phyloP scores from a whole-genome alignment of 805 yeast species.

The Hagleromyces aurorensis region DNA sequence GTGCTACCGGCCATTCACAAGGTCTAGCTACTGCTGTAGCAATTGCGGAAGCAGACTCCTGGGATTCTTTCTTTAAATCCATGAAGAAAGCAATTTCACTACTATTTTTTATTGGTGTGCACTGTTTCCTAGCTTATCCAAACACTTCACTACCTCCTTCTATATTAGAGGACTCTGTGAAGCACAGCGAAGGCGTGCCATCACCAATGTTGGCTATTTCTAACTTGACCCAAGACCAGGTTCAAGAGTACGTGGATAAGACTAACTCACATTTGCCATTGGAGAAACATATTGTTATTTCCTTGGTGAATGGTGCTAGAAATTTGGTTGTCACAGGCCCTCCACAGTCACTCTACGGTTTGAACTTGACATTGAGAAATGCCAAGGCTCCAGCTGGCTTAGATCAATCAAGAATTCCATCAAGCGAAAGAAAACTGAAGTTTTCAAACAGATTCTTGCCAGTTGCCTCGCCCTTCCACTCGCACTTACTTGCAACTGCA shows the following conservation, averaged over 20 bases:
- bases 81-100: slow-evolving; percentile 74
- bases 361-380: slow-evolving; percentile 84
- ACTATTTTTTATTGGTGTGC: slow-evolving; percentile 87
- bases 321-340: slow-evolving; percentile 96
- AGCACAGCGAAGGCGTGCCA: slow-evolving; percentile 92
- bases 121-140: slow-evolving; percentile 87
- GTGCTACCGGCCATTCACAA: slow-evolving; percentile 86
- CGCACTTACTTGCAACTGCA: slow-evolving; percentile 72
- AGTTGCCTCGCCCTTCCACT: slow-evolving; percentile 95
- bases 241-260: slow-evolving; percentile 66
- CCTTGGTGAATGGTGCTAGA: slow-evolving; percentile 92
- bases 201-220: slow-evolving; percentile 96
- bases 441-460: slow-evolving; percentile 92
- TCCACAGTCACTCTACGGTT: slow-evolving; percentile 94
- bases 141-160: slow-evolving; percentile 91
- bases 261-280: slow-evolving; percentile 91
- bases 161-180: slow-evolving; percentile 83
- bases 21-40: slow-evolving; percentile 92
- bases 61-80: slow-evolving; percentile 73
- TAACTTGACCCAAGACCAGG: slow-evolving; percentile 75
- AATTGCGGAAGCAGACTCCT: slow-evolving; percentile 69
- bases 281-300: slow-evolving; percentile 84
- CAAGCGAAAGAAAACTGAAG: slow-evolving; percentile 86
- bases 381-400: slow-evolving; percentile 91
- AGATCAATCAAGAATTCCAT: slow-evolving; percentile 92